Evolutionary conservation across 2,329 filamentous ascomycete genomes (phyloP), one percentile per base, ranked within the genome.

Genomic region (Aureobasidium pullulans): DNA sequence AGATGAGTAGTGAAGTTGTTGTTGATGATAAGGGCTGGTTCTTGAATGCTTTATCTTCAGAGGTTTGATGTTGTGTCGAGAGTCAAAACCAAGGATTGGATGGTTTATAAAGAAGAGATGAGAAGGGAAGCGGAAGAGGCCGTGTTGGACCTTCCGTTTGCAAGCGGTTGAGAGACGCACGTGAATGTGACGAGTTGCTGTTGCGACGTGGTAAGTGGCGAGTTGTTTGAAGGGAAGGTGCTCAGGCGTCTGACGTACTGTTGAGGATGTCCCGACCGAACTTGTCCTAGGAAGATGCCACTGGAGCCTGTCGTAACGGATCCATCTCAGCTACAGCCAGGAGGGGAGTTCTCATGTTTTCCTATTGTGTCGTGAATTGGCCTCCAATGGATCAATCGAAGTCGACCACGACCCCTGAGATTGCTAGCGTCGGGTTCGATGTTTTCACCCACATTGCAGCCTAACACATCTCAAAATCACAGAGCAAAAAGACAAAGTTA

Each of bases 81-180:
- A 39, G 39, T n/a, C 7, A 6, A 16, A 40, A 19, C 13, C 34
- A 13, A 36, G 34, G 16, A 4, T 4, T 40, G 48, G 7, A 10
- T 15, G 16, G 47, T 36, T 50, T 50, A 50, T 50, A 50, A 53
- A 53, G 11, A 53, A 53, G 23, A 53, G 37, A 9, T 29, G 23
- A 49, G 28, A 19, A 42, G 13, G n/a, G 23, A 13, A 11, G 39
- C 37, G 50, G 50, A 54, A 32, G 50, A 54, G n/a, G 23, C 50
- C 28, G 50, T 54, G 50, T 54, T 54, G 50, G 28, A 34, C 50
- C 11, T 54, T 54, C 50, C 50, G 28, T 54, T 42, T 42, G 50
- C 15, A 34, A 23, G 15, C 28, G 34, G 50, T 43, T 34, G 50
- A 54, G 37, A 43, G 28, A 34, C 7, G 15, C 34, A 52, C 31